These are phyloP conservation scores for Kwoniella sp. DNA, from an alignment of 768 basidiomycete genomes.

Conservation along the genomic window DNA sequence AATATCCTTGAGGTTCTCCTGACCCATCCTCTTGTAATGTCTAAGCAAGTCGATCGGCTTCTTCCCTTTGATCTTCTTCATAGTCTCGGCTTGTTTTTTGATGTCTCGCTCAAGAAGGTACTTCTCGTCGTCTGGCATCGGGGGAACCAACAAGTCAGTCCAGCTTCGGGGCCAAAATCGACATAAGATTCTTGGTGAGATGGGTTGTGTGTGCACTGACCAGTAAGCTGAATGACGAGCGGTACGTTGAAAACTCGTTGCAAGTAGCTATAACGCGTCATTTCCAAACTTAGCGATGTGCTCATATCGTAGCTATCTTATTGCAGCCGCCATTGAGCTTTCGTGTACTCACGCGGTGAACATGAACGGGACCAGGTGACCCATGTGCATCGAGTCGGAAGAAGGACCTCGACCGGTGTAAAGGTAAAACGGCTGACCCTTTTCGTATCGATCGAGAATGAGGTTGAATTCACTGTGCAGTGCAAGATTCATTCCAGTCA, in stretches of 20 bases:
- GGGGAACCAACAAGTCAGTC: not conserved
- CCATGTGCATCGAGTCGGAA: conserved; percentile 94
- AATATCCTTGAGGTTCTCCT: conserved; percentile 88
- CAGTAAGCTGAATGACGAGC: conserved; percentile 91
- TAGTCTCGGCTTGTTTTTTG: conserved; percentile 49
- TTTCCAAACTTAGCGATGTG: too few species aligned
- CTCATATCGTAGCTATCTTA: too few species aligned
- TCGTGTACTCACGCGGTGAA: conserved; percentile 79
- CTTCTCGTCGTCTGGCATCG: conserved; percentile 83
- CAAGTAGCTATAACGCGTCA: conserved; percentile 70
- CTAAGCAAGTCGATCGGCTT: conserved; percentile 66
- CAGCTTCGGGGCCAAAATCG: not conserved
- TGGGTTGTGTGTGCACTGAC: conserved; percentile 57
- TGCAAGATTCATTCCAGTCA: too few species aligned
- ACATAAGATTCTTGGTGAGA: not conserved
- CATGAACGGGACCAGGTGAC: conserved; percentile 94
- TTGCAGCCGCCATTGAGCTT: too few species aligned
- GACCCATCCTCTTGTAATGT: conserved; percentile 72
- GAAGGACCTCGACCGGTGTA: conserved; percentile 97
- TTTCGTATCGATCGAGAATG: conserved; percentile 92
- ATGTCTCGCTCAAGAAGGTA: conserved; percentile 88
- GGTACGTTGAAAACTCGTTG: conserved; percentile 95
- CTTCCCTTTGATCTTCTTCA: conserved; percentile 48
- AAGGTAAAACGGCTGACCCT: conserved; percentile 94
- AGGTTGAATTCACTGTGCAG: conserved; percentile 80